Conservation (phyloP, 305 asterid genomes). For the Solanum hybrid region DNA sequence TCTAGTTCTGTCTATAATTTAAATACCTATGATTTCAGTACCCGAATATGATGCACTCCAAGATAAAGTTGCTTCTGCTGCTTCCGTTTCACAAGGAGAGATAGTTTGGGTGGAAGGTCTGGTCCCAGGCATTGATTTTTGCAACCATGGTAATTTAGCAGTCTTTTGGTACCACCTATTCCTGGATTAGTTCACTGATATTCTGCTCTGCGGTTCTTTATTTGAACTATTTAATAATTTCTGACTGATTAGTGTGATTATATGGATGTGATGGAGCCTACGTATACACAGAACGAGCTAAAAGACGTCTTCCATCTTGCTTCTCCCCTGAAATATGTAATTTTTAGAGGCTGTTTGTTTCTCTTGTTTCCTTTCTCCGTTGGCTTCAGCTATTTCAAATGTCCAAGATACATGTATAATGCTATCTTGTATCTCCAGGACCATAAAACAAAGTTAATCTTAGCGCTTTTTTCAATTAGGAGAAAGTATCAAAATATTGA, state of each 20-base stretch:
- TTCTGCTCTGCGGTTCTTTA: background rate
- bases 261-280: background rate
- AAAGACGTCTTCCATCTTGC: background rate
- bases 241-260: background rate
- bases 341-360: background rate
- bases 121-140: slow-evolving; percentile 94
- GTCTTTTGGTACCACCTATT: background rate
- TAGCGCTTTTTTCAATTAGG: background rate
- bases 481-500: background rate
- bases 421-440: background rate
- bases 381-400: background rate
- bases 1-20: slow-evolving; percentile 1
- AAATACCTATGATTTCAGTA: slow-evolving; percentile 8
- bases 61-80: slow-evolving; percentile 34
- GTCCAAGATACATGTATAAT: background rate
- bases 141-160: slow-evolving; percentile 77
- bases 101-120: slow-evolving; percentile 82
- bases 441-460: background rate
- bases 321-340: background rate
- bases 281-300: background rate
- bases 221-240: background rate
- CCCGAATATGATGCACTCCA: slow-evolving; percentile 3
- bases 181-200: background rate
- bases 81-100: slow-evolving; percentile 39
- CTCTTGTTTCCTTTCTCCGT: background rate